Conservation (phyloP, 345 rosid species). For the Aegle marmelos region DNA sequence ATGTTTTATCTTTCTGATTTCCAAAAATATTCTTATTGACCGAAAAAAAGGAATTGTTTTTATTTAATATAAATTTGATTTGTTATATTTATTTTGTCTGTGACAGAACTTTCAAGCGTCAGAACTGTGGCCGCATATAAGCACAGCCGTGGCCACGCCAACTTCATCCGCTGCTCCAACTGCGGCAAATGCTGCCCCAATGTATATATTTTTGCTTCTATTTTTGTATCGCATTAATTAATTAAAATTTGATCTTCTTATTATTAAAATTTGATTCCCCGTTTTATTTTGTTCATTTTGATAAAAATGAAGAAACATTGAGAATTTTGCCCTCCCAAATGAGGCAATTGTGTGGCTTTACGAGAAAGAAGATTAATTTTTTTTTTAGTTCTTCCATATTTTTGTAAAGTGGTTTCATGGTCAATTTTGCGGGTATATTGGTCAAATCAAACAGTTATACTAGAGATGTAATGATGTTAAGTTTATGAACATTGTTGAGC, state of each 20-base stretch:
- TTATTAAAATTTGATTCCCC: not conserved
- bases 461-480: no score
- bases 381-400: not conserved
- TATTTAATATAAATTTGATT: not conserved
- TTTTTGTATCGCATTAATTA: not conserved
- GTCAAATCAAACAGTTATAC: no score
- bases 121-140: conserved; percentile 91
- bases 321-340: not conserved
- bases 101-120: conserved; percentile 81
- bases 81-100: not conserved
- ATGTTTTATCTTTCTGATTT: not conserved
- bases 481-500: conserved; percentile 79
- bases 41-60: not conserved
- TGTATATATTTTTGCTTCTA: conserved; percentile 21
- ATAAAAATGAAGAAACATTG: not conserved
- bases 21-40: not conserved
- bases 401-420: not conserved
- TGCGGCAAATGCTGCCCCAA: conserved; percentile 94
- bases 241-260: not conserved
- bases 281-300: not conserved
- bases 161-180: conserved; percentile 87
- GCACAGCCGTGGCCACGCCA: conserved; percentile 92
- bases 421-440: not conserved
- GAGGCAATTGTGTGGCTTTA: not conserved
- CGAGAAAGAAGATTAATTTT: not conserved